Evolutionary conservation across 73 alveolate species (phyloP).

Genomic region (Paramecium pentaurelia): DNA sequence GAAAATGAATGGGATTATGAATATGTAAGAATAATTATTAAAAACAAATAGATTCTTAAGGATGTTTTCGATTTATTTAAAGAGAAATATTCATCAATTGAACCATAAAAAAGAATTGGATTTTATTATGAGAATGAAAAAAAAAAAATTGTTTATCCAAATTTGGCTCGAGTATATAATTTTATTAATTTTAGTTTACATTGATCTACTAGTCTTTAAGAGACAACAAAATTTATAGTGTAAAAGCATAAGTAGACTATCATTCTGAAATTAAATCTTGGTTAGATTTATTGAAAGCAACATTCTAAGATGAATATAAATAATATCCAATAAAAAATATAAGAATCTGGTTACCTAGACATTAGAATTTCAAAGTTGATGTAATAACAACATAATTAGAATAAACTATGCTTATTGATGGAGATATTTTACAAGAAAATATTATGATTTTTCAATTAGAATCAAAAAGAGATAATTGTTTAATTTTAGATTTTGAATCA

Average conservation of each 20-base stretch:
- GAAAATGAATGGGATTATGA: conserved; percentile 39
- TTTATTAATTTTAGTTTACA: background rate
- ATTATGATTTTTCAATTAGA: background rate
- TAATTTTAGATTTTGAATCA: background rate
- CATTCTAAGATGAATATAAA: background rate
- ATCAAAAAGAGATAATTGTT: background rate
- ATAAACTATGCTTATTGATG: background rate
- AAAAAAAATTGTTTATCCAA: background rate
- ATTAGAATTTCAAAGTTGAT: background rate
- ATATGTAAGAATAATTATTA: background rate
- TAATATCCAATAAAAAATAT: background rate
- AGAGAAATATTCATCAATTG: background rate
- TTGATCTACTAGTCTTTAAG: background rate
- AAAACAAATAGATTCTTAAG: background rate
- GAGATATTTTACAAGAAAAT: background rate
- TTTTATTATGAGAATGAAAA: background rate
- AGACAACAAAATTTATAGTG: background rate
- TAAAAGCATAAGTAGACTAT: background rate
- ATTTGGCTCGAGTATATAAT: background rate
- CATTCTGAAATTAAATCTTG: background rate
- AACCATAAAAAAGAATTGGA: background rate
- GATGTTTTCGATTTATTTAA: background rate
- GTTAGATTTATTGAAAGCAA: background rate
- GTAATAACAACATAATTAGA: background rate
- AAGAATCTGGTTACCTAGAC: background rate